Base-by-base conservation (phyloP, 768 basidiomycete genomes). In the Amanita polypyramis region DNA sequence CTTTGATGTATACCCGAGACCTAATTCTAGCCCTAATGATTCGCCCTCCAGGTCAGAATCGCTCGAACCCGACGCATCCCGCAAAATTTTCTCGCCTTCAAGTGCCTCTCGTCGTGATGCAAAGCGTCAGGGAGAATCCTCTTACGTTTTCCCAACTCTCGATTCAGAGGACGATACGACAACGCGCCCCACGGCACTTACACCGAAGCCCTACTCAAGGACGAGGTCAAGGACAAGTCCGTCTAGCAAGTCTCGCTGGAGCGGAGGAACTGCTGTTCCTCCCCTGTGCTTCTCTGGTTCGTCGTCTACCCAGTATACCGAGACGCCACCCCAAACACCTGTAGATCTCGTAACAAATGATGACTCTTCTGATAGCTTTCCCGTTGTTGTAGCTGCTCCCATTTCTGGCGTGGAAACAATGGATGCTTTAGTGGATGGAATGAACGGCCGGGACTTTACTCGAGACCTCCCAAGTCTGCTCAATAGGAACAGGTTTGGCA, bases 381-480 rank as follows among this genome's bases (percentile, higher is more conserved):
- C 81, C 12, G 80, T 82, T 20, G 60, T 85, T 21, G 87, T 91
- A 15, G 76, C 86, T 37, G 86, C 87, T 15, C 85, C 86, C 3
- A 65, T 84, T 5, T 62, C 85, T 4, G 87, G 86, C 2, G 86
- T 92, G 7, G 88, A 90, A 65, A 80, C 79, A 7, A 85, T 92
- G 80, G 89, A 92, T 60, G 89, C 89, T 10, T 64, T 92, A 45
- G 89, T 92, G 5, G 88, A 90, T 54, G 85, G 85, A 7, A 91
- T 92, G 89, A 92, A 91, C 58, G 82, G 82, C 21, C 75, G 73
- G 37, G 80, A 85, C 47, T 72, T 80, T 52, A 62, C 78, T 47
- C 59, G 51, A 44, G 63, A 50, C 52, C 68, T 60, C 57, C 45
- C 67, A 55, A 64, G 67, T 44, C 53, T 71, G 11, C 71, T 75